phyloP scores from a whole-genome alignment of 2,329 filamentous ascomycete species.

The Aspergillus texensis region DNA sequence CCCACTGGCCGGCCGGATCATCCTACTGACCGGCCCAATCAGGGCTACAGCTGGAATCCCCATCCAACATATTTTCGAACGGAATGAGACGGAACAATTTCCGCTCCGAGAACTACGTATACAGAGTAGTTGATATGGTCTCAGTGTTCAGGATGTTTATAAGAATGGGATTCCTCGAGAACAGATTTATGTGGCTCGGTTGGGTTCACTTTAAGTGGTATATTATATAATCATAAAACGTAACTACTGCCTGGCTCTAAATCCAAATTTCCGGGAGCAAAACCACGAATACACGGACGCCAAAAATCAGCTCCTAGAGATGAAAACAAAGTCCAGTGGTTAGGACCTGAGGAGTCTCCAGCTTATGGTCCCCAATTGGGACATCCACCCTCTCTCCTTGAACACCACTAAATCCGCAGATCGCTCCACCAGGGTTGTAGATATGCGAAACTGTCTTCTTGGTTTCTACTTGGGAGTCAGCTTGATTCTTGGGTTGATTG shows the following conservation, averaged over 20 bases:
- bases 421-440: conserved; percentile 13
- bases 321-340: not conserved
- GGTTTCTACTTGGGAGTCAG: not conserved
- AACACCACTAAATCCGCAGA: conserved; percentile 1
- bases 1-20: too few relatives aligned
- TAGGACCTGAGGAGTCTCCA: conserved; percentile 6
- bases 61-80: too few relatives aligned
- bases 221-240: not conserved
- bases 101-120: too few relatives aligned
- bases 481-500: too few relatives aligned
- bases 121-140: too few relatives aligned
- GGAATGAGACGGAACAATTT: too few relatives aligned
- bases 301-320: not conserved
- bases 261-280: not conserved
- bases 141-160: too few relatives aligned
- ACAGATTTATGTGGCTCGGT: too few relatives aligned
- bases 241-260: not conserved
- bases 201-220: too few relatives aligned
- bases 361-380: conserved; percentile 2
- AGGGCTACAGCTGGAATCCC: too few relatives aligned
- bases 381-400: conserved; percentile 1
- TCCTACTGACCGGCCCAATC: too few relatives aligned
- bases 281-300: not conserved
- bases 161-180: too few relatives aligned
- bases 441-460: not conserved